phyloP scores from a whole-genome alignment of 1,284 basidiomycete species.

The Moesziomyces globuligerus region DNA sequence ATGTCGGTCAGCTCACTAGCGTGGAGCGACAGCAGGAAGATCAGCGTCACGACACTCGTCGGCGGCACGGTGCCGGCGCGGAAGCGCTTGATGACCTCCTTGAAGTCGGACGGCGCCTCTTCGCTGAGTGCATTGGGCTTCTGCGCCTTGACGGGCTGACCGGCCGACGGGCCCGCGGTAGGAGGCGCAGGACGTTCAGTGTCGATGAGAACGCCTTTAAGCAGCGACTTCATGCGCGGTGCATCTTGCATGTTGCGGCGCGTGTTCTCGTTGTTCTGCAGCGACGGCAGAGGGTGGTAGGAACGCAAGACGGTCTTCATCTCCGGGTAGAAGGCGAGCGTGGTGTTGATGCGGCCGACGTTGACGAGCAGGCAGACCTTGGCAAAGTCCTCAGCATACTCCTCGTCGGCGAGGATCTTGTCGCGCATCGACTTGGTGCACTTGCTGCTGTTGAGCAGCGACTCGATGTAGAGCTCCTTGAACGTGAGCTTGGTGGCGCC shows the following conservation, averaged over 20 bases:
- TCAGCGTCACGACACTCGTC: conserved; percentile 62
- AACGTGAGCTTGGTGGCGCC: conserved; percentile 72
- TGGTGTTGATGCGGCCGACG: conserved; percentile 91
- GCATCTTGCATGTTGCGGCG: conserved; percentile 82
- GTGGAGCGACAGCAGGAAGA: conserved; percentile 60
- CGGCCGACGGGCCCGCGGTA: conserved; percentile 51
- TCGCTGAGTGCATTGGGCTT: conserved; percentile 52
- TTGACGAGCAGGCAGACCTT: conserved; percentile 84
- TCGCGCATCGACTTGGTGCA: conserved; percentile 87
- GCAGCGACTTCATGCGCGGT: conserved; percentile 79
- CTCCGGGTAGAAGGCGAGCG: conserved; percentile 80
- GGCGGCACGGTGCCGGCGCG: conserved; percentile 44
- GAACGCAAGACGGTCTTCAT: conserved; percentile 83
- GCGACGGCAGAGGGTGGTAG: conserved; percentile 81
- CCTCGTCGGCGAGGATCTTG: conserved; percentile 81
- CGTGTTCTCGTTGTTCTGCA: conserved; percentile 75
- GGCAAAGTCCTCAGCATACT: conserved; percentile 82
- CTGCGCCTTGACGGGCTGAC: conserved; percentile 34
- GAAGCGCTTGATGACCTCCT: conserved; percentile 55
- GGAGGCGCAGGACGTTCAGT: conserved; percentile 71
- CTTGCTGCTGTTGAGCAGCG: conserved; percentile 79
- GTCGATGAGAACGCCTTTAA: conserved; percentile 80
- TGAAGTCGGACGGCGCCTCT: conserved; percentile 58
- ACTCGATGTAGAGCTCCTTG: conserved; percentile 83
- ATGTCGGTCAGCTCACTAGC: conserved; percentile 54